A percentile compares a stretch with the other conserved stretches of the same genome.
phyloP scores from a whole-genome alignment of 306 rosid species.

The Cucurbita ficifolia region DNA sequence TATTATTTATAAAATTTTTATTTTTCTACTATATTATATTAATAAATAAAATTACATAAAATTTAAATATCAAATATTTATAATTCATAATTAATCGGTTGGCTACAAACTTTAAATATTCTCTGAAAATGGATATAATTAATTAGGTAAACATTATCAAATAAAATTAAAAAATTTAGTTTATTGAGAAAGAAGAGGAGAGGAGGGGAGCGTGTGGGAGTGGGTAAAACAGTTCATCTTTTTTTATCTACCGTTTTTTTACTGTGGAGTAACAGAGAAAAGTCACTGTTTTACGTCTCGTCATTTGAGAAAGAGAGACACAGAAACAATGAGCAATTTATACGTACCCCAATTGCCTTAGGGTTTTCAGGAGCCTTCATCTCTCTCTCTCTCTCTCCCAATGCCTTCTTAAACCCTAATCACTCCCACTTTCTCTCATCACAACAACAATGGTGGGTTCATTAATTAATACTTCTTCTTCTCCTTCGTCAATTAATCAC shows the following conservation, averaged over 20 bases:
- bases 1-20: too few relatives aligned
- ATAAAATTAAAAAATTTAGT: too few relatives aligned
- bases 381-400: constrained; percentile 12
- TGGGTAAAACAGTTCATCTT: background rate
- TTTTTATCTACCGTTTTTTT: constrained; percentile 26
- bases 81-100: too few relatives aligned
- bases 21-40: too few relatives aligned
- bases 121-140: too few relatives aligned
- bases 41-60: too few relatives aligned
- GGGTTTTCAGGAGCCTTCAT: too few relatives aligned
- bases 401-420: constrained; percentile 14
- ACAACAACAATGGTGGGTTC: constrained; percentile 30
- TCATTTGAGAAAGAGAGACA: constrained; percentile 12
- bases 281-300: constrained; percentile 51
- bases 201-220: background rate
- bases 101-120: too few relatives aligned
- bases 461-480: background rate
- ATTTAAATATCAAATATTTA: too few relatives aligned
- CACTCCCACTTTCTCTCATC: background rate
- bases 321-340: too few relatives aligned
- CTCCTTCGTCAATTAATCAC: background rate
- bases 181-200: background rate
- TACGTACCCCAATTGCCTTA: too few relatives aligned
- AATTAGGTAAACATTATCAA: too few relatives aligned
- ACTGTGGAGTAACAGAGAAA: constrained; percentile 42